Evolutionary conservation across 495 filamentous ascomycete species (phyloP).

Genomic region (Apodospora peruviana): DNA sequence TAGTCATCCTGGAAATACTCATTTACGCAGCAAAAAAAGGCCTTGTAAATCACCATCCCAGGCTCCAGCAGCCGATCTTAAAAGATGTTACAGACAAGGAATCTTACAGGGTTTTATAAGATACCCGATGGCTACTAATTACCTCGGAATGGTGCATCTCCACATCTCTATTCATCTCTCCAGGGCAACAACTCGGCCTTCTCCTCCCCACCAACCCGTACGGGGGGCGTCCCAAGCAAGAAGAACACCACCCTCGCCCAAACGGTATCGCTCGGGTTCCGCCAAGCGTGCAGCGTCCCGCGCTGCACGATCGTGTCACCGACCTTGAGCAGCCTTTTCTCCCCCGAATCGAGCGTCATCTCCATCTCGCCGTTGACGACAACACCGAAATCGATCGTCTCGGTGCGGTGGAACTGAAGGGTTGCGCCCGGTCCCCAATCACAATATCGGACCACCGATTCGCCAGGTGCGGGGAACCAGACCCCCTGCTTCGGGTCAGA

Average conservation of each 20-base stretch:
- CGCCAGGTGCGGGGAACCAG: constrained; percentile 25
- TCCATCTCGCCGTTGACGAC: constrained; percentile 59
- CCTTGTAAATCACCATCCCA: too few relatives aligned
- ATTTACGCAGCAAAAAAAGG: too few relatives aligned
- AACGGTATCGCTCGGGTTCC: constrained; percentile 46
- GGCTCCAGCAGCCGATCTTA: too few relatives aligned
- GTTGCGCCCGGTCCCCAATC: constrained; percentile 42
- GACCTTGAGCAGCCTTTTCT: constrained; percentile 41
- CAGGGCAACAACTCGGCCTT: constrained; percentile 28
- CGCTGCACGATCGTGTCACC: constrained; percentile 56
- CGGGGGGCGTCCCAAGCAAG: constrained; percentile 37
- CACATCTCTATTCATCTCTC: neutral
- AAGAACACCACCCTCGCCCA: constrained; percentile 55
- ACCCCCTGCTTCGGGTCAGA: constrained; percentile 21
- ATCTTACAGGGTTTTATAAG: too few relatives aligned
- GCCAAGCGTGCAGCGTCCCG: constrained; percentile 57
- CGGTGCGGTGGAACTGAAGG: constrained; percentile 54
- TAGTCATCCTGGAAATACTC: too few relatives aligned
- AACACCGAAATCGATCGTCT: constrained; percentile 60
- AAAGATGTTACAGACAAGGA: too few relatives aligned
- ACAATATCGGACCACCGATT: constrained; percentile 45
- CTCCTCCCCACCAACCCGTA: constrained; percentile 42
- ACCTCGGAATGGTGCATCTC: too few relatives aligned
- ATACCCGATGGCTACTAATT: too few relatives aligned
- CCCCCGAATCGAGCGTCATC: constrained; percentile 52